Conservation (phyloP, 306 rosid genomes). For the Fagus crenata region DNA sequence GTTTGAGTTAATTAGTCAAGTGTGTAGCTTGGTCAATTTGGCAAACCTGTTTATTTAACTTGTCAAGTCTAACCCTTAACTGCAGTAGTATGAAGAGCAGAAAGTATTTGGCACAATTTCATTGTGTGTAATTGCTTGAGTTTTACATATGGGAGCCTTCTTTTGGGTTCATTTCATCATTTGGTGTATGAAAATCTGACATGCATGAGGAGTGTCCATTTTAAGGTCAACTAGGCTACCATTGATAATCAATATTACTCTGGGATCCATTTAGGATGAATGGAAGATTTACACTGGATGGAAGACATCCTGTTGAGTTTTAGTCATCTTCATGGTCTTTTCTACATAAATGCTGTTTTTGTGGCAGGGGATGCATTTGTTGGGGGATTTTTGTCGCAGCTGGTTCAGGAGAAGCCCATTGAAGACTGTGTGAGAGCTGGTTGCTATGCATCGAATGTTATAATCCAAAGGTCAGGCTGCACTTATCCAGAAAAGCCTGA, state of each 20-base stretch:
- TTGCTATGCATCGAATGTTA: slow-evolving; percentile 78
- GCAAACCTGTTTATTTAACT: neutral
- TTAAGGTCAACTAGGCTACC: neutral
- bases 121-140: neutral
- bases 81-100: neutral
- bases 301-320: neutral
- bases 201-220: neutral
- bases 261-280: neutral
- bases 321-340: neutral
- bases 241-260: neutral
- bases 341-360: slow-evolving; percentile 11
- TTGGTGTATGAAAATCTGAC: neutral
- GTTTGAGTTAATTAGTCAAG: neutral
- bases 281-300: too few species aligned
- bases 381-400: slow-evolving; percentile 87
- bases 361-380: slow-evolving; percentile 93
- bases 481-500: slow-evolving; percentile 91
- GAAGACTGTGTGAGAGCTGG: slow-evolving; percentile 86
- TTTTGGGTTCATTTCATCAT: neutral
- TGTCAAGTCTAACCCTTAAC: neutral
- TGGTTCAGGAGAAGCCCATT: slow-evolving; percentile 71
- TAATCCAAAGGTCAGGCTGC: slow-evolving; percentile 96
- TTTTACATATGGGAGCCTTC: neutral
- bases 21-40: neutral
- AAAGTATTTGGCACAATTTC: neutral